These are phyloP conservation scores for Triadica sebifera DNA, from an alignment of 345 rosid genomes.

Conservation along the genomic window DNA sequence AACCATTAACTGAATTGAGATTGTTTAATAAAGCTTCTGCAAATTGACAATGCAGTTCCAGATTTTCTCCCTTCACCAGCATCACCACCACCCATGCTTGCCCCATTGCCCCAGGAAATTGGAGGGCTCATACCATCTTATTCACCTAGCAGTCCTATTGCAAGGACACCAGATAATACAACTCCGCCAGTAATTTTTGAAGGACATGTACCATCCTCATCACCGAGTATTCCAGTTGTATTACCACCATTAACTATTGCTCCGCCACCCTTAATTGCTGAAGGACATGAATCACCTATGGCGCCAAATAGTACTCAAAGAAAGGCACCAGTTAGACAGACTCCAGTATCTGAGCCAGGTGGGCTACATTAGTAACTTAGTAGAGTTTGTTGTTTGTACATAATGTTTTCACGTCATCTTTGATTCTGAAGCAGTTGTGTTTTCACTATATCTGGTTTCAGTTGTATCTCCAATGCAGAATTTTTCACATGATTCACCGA, in stretches of 20 bases:
- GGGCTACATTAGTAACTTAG: conserved; percentile 39
- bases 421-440: conserved; percentile 8
- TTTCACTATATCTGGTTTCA: conserved; percentile 19
- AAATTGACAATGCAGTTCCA: conserved; percentile 32
- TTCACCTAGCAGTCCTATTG: conserved; percentile 35
- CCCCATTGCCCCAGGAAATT: conserved; percentile 36
- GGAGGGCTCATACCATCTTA: conserved; percentile 38
- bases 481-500: conserved; percentile 21
- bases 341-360: conserved; percentile 37
- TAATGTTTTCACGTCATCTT: conserved; percentile 12
- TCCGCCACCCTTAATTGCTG: conserved; percentile 28
- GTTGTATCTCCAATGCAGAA: conserved; percentile 22
- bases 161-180: conserved; percentile 30
- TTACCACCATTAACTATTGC: conserved; percentile 3
- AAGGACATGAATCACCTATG: conserved; percentile 15
- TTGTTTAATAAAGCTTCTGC: conserved; percentile 13
- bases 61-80: conserved; percentile 30
- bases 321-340: conserved; percentile 32
- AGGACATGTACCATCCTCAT: background rate
- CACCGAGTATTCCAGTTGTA: conserved; percentile 26
- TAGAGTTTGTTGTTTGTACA: conserved; percentile 6
- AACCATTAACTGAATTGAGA: conserved; percentile 6
- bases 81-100: conserved; percentile 40
- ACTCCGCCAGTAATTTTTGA: background rate
- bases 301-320: conserved; percentile 33